Evolutionary conservation across 2,329 filamentous ascomycete genomes (phyloP).

Genomic region (Aspergillus spinulosporus): DNA sequence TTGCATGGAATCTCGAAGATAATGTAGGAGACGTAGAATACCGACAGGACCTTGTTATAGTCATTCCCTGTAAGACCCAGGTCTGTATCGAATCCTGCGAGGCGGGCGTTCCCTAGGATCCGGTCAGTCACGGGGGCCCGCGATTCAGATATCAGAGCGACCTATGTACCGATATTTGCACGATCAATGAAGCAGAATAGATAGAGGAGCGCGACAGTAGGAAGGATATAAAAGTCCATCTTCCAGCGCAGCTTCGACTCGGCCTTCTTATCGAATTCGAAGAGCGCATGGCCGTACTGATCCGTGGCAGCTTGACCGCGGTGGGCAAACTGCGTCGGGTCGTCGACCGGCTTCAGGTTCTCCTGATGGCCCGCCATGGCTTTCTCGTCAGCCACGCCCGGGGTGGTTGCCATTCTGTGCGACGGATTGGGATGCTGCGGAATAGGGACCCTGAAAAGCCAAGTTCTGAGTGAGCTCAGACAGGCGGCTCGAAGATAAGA

Average conservation of each 20-base stretch:
- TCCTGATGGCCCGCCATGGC: conserved; percentile 22
- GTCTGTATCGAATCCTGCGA: conserved; percentile 65
- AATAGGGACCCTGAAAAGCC: background rate
- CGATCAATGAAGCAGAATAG: conserved; percentile 74
- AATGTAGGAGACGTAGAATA: conserved; percentile 74
- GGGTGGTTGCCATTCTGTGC: conserved; percentile 10
- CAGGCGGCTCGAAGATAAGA: background rate
- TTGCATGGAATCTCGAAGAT: conserved; percentile 70
- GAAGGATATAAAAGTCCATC: conserved; percentile 65
- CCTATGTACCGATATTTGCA: conserved; percentile 64
- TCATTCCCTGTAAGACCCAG: conserved; percentile 62
- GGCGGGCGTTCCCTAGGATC: conserved; percentile 62
- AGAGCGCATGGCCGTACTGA: conserved; percentile 52
- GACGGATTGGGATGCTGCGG: too few species aligned
- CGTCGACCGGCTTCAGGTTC: conserved; percentile 5
- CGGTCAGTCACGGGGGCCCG: background rate
- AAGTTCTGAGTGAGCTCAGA: background rate
- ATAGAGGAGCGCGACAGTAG: conserved; percentile 66
- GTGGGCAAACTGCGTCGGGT: conserved; percentile 43
- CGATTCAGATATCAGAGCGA: background rate
- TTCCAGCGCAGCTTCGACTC: conserved; percentile 62
- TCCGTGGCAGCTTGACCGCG: conserved; percentile 52
- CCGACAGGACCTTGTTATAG: conserved; percentile 67
- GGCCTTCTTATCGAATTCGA: conserved; percentile 58
- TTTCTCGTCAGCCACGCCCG: conserved; percentile 24